Percentiles rank a stretch among this genome's conserved stretches.
Conservation (phyloP, 1,284 basidiomycete genomes). For the Amylostereum chailletii region DNA sequence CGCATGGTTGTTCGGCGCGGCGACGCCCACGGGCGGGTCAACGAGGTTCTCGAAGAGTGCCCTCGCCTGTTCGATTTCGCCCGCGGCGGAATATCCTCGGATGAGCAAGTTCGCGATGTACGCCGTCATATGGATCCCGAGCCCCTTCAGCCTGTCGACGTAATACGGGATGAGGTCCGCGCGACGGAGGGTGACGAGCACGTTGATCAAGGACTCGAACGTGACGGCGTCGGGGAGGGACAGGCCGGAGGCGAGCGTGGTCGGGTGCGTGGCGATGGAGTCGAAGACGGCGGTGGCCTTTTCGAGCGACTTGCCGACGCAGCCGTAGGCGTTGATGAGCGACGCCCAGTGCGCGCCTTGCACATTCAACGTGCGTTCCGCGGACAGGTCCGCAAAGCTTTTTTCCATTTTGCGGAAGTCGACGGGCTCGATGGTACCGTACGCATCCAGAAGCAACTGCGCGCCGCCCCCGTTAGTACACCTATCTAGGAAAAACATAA, state of each 20-base stretch:
- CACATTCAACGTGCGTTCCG: conserved; percentile 46
- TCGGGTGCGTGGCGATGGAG: conserved; percentile 51
- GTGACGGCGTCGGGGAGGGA: conserved; percentile 74
- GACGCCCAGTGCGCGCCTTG: conserved; percentile 89
- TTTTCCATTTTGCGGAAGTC: conserved; percentile 71
- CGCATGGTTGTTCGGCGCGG: conserved; percentile 84
- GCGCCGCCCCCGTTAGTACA: conserved; percentile 12
- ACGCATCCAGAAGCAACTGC: conserved; percentile 84
- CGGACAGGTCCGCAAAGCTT: conserved; percentile 57
- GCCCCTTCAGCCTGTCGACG: conserved; percentile 50
- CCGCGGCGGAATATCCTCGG: conserved; percentile 74
- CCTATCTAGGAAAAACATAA: conserved; percentile 1
- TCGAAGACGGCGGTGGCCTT: conserved; percentile 77
- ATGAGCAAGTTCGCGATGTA: conserved; percentile 95
- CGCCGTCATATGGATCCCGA: conserved; percentile 83
- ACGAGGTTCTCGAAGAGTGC: conserved; percentile 78
- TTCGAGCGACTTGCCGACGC: conserved; percentile 70
- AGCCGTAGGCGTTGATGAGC: conserved; percentile 87
- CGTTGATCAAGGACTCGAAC: conserved; percentile 89
- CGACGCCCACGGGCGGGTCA: conserved; percentile 84
- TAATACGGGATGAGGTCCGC: conserved; percentile 75
- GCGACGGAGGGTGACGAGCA: conserved; percentile 73
- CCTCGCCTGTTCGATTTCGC: conserved; percentile 65
- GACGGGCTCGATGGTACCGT: conserved; percentile 81
- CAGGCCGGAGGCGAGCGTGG: conserved; percentile 22